Conservation (phyloP, 2,329 filamentous ascomycete species). For the Chaetomium globosum region DNA sequence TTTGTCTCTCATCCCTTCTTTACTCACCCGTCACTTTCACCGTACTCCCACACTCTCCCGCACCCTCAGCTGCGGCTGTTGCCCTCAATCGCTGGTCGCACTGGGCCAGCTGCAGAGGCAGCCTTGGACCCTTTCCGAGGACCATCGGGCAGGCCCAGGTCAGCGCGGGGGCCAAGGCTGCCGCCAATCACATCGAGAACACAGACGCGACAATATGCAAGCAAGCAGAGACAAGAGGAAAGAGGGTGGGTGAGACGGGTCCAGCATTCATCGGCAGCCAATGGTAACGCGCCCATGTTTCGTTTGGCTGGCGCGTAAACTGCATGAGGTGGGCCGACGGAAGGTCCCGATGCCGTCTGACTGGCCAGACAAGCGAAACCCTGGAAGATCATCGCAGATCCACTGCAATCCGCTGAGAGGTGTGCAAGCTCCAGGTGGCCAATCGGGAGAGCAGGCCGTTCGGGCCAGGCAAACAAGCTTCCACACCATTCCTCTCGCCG, state of each 20-base stretch:
- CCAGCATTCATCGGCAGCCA: slow-evolving; percentile 23
- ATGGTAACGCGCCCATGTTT: slow-evolving; percentile 28
- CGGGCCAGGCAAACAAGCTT: slow-evolving; percentile 26
- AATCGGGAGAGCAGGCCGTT: slow-evolving; percentile 15
- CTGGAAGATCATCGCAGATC: slow-evolving; percentile 2
- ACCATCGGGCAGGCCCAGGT: slow-evolving; percentile 9
- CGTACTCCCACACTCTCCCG: not conserved
- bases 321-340: slow-evolving; percentile 17
- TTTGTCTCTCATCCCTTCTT: not conserved
- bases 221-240: slow-evolving; percentile 8
- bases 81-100: slow-evolving; percentile 16
- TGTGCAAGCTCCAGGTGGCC: not conserved
- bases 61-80: slow-evolving; percentile 9
- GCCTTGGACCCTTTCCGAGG: slow-evolving; percentile 14
- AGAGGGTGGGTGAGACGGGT: slow-evolving; percentile 24
- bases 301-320: slow-evolving; percentile 35
- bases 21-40: not conserved
- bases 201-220: slow-evolving; percentile 23
- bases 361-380: slow-evolving; percentile 31
- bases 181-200: slow-evolving; percentile 24
- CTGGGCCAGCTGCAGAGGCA: slow-evolving; percentile 26
- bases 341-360: slow-evolving; percentile 25
- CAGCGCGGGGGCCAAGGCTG: slow-evolving; percentile 13
- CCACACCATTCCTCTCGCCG: not conserved
- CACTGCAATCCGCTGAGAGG: not conserved